A percentile compares a stretch with the other conserved stretches of the same genome.
Conservation (phyloP, 2,329 filamentous ascomycete genomes). For the Trichothecium roseum region DNA sequence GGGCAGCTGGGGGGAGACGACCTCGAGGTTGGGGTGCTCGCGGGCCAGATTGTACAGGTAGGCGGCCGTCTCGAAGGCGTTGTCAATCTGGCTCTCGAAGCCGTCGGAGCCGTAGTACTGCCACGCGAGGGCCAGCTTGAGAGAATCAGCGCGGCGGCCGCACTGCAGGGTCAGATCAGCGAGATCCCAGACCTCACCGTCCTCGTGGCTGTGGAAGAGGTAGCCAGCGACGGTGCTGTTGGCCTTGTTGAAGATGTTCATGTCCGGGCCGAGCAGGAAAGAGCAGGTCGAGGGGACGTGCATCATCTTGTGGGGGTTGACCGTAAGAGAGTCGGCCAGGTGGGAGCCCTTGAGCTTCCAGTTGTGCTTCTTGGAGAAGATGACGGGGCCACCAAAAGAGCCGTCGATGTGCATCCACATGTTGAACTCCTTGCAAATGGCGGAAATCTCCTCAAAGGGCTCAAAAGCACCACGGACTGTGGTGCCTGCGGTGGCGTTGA, state of each 20-base stretch:
- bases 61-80: constrained; percentile 61
- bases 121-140: constrained; percentile 86
- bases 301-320: constrained; percentile 98
- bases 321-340: constrained; percentile 69
- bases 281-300: constrained; percentile 84
- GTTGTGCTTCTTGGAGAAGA: constrained; percentile 59
- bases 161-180: constrained; percentile 92
- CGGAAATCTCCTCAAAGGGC: constrained; percentile 59
- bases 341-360: constrained; percentile 59
- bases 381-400: constrained; percentile 77
- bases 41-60: constrained; percentile 55
- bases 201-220: constrained; percentile 63
- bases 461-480: constrained; percentile 89
- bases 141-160: constrained; percentile 70
- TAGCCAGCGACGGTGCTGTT: constrained; percentile 86
- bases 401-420: constrained; percentile 93
- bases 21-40: constrained; percentile 47
- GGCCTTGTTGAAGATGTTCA: constrained; percentile 66
- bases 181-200: constrained; percentile 68
- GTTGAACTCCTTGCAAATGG: constrained; percentile 58
- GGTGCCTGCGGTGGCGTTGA: constrained; percentile 91
- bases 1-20: constrained; percentile 67
- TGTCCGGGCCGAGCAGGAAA: constrained; percentile 71
- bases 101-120: constrained; percentile 75
- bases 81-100: constrained; percentile 59